These are phyloP conservation scores for Nicotiana noctiflora DNA, from an alignment of 257 asterid genomes.

Conservation along the genomic window DNA sequence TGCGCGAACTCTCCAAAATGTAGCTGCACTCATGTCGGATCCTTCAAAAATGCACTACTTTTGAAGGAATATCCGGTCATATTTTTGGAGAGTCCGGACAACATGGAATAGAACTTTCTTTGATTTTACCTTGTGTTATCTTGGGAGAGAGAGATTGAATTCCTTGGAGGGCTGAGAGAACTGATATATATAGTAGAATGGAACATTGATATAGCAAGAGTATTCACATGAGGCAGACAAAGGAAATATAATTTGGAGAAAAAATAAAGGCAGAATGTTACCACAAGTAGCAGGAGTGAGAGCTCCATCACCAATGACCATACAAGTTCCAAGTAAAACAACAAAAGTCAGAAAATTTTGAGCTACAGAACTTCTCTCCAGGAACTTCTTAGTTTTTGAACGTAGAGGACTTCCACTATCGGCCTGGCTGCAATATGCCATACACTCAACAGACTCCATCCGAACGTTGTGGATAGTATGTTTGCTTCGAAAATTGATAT, in stretches of 20 bases:
- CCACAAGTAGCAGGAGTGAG: constrained; percentile 81
- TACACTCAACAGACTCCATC: constrained; percentile 25
- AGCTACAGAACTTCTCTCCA: constrained; percentile 38
- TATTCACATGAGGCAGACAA: not conserved
- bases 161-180: constrained; percentile 79
- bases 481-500: constrained; percentile 39
- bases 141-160: constrained; percentile 57
- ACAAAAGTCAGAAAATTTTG: constrained; percentile 41
- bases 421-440: constrained; percentile 16
- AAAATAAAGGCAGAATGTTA: not conserved
- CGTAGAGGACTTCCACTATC: constrained; percentile 27
- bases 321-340: constrained; percentile 68
- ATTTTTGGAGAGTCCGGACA: no score
- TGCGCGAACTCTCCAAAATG: no score
- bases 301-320: constrained; percentile 84
- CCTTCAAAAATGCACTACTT: no score
- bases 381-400: constrained; percentile 37
- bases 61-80: no score
- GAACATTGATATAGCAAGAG: not conserved
- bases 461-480: constrained; percentile 32
- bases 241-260: not conserved
- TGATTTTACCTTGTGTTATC: constrained; percentile 48
- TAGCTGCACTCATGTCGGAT: no score
- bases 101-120: not conserved
- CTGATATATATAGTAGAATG: constrained; percentile 16